Base-by-base conservation (phyloP, 1,284 basidiomycete species). In the Cystobasidium pallidum region DNA sequence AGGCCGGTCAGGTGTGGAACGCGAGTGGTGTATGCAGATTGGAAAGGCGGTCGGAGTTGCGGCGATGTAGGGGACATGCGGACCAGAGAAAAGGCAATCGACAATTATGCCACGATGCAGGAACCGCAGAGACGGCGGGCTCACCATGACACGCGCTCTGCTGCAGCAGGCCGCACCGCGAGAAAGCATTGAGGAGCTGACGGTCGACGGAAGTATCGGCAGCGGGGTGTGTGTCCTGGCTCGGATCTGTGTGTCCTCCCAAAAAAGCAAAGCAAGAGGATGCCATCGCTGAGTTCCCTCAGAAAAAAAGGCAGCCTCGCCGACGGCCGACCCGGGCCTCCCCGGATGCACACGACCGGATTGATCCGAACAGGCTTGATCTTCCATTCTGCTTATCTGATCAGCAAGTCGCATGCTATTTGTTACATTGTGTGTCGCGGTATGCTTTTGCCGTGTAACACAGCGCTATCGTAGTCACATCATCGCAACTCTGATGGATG, bases 41-140 rank as follows among this genome's bases (percentile, higher is more conserved):
- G n/a, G n/a, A n/a, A n/a, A n/a, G 36, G 36, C 13, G 7, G 36
- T 39, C 36, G 36, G 36, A 39, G 36, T 39, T 39, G 36, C 36
- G 36, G 6, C 36, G 36, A 13, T 39, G 39, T 39, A 59, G 1
- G 19, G 39, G 13, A 39, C 17, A 55, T 24, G 30, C 52, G 30
- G n/a, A n/a, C n/a, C n/a, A 15, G 49, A 21, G 49, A 54, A 54
- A 57, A 57, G 54, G 54, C 54, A 57, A 57, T 57, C 54, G 54
- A 36, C 28, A 36, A 17, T 34, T 57, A 39, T 11, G 19, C 30
- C 1, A 32, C 30, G 21, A n/a, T 19, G 15, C 13, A n/a, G 19
- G 8, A 6, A 7, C 54, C 34, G 10, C 54, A 34, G 28, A 8
- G 15, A 34, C 1, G 36, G 26, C 30, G 15, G 36, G 32, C 58